Percentiles rank a stretch among this genome's conserved stretches.
Conservation (phyloP, 208 protist species). For the Trypanosoma avium region DNA sequence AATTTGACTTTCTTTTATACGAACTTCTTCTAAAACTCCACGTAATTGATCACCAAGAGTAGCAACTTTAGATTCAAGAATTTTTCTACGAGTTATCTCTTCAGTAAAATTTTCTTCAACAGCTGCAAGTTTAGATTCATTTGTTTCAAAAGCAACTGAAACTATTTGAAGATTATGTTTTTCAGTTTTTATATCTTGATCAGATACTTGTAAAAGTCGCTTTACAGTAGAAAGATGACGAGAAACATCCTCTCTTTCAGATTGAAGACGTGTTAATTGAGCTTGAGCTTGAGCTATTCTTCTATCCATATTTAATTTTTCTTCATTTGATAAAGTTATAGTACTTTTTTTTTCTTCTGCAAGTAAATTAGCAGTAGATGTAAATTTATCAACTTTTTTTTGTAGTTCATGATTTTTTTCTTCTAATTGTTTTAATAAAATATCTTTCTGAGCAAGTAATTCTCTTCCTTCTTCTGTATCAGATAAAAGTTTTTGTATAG, state of each 20-base stretch:
- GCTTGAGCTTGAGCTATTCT: constrained; percentile 49
- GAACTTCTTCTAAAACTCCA: constrained; percentile 34
- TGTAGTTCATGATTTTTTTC: constrained; percentile 55
- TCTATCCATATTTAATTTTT: constrained; percentile 63
- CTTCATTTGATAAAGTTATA: constrained; percentile 40
- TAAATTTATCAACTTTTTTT: constrained; percentile 50
- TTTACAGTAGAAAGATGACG: constrained; percentile 55
- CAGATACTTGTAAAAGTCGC: constrained; percentile 37
- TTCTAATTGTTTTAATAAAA: constrained; percentile 39
- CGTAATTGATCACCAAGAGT: constrained; percentile 47
- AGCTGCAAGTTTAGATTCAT: constrained; percentile 39
- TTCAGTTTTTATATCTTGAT: constrained; percentile 48
- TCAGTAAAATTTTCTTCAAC: constrained; percentile 39
- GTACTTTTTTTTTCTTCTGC: constrained; percentile 44
- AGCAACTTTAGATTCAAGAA: constrained; percentile 50
- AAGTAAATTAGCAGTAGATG: constrained; percentile 38
- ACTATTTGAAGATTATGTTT: constrained; percentile 50
- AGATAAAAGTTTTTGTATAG: constrained; percentile 55
- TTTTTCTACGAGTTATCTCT: constrained; percentile 37
- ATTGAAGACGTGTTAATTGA: constrained; percentile 38
- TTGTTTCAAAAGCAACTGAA: constrained; percentile 35
- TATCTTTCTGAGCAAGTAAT: constrained; percentile 41
- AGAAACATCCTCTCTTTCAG: constrained; percentile 48
- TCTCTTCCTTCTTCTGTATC: constrained; percentile 45
- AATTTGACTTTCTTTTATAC: constrained; percentile 55